Base-by-base conservation (phyloP, 2,329 filamentous ascomycete species). In the Exophiala sideris region DNA sequence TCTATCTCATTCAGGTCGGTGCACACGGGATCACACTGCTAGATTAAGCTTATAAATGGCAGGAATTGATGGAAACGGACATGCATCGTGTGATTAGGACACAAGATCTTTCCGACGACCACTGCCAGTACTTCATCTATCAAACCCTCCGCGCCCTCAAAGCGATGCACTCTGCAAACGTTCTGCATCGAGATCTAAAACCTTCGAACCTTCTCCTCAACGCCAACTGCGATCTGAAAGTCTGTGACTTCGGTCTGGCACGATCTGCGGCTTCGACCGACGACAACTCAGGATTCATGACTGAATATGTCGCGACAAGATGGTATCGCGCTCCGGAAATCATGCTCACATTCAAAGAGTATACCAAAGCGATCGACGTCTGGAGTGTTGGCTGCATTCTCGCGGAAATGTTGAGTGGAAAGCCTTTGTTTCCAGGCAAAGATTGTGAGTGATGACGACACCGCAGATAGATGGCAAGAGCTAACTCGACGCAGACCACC, bases 241-340 rank as follows among this genome's bases (percentile, higher is more conserved):
- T 99, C 64, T 99, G 94, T 76, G 94, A 99, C 73, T 99, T 99
- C 68, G 94, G 94, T 69, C 84, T 99, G 53, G 94, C 94, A 45
- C 86, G 91, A 68, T 97, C 92, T 8, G 94, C 94, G 10, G 94
- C 94, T 7, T 96, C 92, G 8, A 95, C 95, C 64, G 94, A 99
- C 69, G 94, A 99, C 73, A 99, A 99, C 76, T 96, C 92, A n/a
- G 94, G 94, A 18, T 99, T 99, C 83, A 99, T 99, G 94, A 99
- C 94, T 12, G 94, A 99, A 95, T 99, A 99, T 71, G 94, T 99
- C 53, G 94, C 94, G 48, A 99, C 94, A 44, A 87, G 94, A 67
- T 99, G 94, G 94, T 99, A 99, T 76, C 91, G 94, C 73, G 94
- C 94, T 5, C 94, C 94, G 3, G 94, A 99, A 72, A 99, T 99